Evolutionary conservation across 2,329 filamentous ascomycete species (phyloP).

Genomic region (Apiospora sp.): DNA sequence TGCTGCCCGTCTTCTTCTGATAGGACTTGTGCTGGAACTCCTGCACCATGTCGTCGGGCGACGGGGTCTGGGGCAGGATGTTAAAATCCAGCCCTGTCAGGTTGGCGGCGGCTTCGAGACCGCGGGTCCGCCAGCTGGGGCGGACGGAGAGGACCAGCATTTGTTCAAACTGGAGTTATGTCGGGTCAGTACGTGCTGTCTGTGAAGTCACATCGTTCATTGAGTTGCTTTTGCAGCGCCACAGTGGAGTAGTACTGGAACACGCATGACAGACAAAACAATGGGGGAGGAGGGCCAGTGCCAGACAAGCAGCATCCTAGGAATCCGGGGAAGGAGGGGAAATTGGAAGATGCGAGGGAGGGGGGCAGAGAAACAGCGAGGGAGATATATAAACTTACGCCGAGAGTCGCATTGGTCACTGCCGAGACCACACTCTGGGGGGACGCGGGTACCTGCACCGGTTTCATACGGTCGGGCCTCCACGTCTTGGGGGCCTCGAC

Average conservation of each 20-base stretch:
- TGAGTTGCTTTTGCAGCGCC: neutral
- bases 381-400: neutral
- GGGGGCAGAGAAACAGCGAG: neutral
- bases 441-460: neutral
- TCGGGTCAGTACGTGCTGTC: neutral
- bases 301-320: too few species aligned
- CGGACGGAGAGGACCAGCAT: constrained; percentile 43
- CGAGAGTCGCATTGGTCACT: constrained; percentile 21
- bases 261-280: neutral
- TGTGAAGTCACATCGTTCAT: neutral
- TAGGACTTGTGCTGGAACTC: constrained; percentile 40
- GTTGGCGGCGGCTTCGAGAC: constrained; percentile 44
- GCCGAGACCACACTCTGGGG: neutral
- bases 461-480: neutral
- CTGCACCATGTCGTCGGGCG: constrained; percentile 38
- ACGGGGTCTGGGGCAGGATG: constrained; percentile 44
- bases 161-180: constrained; percentile 34
- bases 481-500: neutral
- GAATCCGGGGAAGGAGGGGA: neutral
- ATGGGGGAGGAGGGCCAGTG: neutral
- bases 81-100: constrained; percentile 43
- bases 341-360: too few species aligned
- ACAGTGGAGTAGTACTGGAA: neutral
- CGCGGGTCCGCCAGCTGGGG: constrained; percentile 46
- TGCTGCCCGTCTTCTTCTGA: constrained; percentile 31